Evolutionary conservation across 2,329 filamentous ascomycete species (phyloP), one percentile per base, ranked within the genome.

Genomic region (Thielaviopsis cerberus): DNA sequence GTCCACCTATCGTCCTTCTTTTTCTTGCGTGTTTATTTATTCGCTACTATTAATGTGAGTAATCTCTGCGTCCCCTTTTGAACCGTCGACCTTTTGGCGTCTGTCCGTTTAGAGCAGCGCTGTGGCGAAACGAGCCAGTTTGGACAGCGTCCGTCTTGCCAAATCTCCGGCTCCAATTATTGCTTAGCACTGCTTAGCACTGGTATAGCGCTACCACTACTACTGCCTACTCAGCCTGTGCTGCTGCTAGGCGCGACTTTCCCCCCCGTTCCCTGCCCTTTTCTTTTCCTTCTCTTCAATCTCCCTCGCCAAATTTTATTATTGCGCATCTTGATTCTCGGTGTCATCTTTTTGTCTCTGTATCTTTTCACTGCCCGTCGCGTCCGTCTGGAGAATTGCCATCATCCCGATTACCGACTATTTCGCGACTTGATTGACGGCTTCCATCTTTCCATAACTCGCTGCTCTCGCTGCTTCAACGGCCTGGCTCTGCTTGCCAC

Each of bases 211-310:
- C n/a, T n/a, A n/a, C n/a, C n/a, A n/a, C n/a, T n/a, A n/a, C n/a
- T n/a, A n/a, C n/a, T n/a, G n/a, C n/a, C n/a, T n/a, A n/a, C n/a
- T n/a, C n/a, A n/a, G n/a, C n/a, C n/a, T n/a, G n/a, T n/a, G n/a
- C n/a, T n/a, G n/a, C n/a, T n/a, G n/a, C n/a, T n/a, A n/a, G n/a
- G n/a, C n/a, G n/a, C n/a, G n/a, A n/a, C 57, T 37, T 54, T 61
- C 30, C 34, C 48, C 55, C 37, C 53, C 55, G 10, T 48, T 54
- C 22, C 23, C 53, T 54, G 17, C 51, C 50, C 17, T 20, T 54
- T 60, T 60, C 53, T 41, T 55, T 58, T 63, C 54, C 37, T 53
- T 55, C 37, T 60, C 41, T 52, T 23, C 26, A 20, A 30, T 37
- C 24, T 27, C 25, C 37, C 8, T 34, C 6, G 13, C 23, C 8